Evolutionary conservation across 139 green algal species (phyloP), one percentile per base, ranked within the genome.

Genomic region (Chlorella vulgaris): DNA sequence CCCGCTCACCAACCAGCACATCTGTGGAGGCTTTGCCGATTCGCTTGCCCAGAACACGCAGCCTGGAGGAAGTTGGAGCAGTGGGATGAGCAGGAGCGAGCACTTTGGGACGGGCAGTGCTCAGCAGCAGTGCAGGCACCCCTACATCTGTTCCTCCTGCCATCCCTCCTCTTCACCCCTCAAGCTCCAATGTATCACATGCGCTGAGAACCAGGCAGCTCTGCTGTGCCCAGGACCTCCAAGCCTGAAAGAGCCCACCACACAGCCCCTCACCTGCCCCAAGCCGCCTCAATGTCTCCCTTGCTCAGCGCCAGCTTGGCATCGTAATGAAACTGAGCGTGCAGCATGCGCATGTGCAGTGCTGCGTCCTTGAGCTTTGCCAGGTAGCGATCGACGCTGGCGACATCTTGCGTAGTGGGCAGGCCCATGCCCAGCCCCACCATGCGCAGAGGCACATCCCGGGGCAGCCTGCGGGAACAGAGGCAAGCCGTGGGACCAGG

Each of bases 301-400:
- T 22, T 65, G 31, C 40, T 80, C 29, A 88, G 35, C 51, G 84
- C 84, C 50, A 69, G 62, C 36, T 50, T 53, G 7, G 78, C 65
- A 47, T 88, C 84, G 39, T 74, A 76, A 31, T 82, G 55, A 61
- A 88, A 83, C 43, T 85, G 78, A 19, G 40, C 36, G 67, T 88
- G 84, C 78, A 89, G 73, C 65, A 70, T 55, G 55, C 70, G 69
- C 65, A 89, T 58, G 39, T 74, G 69, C 42, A 74, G 70, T 15
- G 71, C 78, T 10, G 82, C 85, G 13, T 89, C 85, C 70, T 89
- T 89, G 3, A 89, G 77, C 60, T 65, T 78, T 22, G 33, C 60
- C 74, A 89, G 76, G 65, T 86, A 86, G 18, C 60, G 35, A 50
- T 78, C 71, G 4, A 78, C 55, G 50, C 69, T 60, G 50, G 47